Evolutionary conservation across 306 rosid species (phyloP).

Genomic region (Quercus parvula): DNA sequence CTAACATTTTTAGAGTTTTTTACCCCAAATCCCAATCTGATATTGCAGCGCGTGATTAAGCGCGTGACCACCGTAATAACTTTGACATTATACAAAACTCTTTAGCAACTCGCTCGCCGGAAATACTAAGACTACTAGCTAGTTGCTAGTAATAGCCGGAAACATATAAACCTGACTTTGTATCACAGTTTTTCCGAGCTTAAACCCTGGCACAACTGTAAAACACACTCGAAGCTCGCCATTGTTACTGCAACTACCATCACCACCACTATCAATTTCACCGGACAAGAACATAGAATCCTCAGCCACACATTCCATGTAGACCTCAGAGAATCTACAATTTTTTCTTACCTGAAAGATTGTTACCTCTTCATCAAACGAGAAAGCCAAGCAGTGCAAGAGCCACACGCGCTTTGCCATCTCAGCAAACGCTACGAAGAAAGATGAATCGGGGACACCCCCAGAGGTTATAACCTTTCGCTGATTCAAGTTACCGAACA

Average conservation of each 20-base stretch:
- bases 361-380: constrained; percentile 48
- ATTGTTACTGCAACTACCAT: constrained; percentile 1
- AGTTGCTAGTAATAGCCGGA: constrained; percentile 19
- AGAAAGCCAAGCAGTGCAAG: constrained; percentile 65
- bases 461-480: constrained; percentile 70
- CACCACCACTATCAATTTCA: constrained; percentile 23
- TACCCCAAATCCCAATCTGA: neutral
- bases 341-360: constrained; percentile 69
- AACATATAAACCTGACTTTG: constrained; percentile 82
- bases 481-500: constrained; percentile 82
- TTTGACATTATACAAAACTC: neutral
- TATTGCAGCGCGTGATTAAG: neutral
- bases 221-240: constrained; percentile 51
- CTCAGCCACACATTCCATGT: constrained; percentile 74
- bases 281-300: constrained; percentile 31
- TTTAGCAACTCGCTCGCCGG: constrained; percentile 9
- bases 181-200: constrained; percentile 55
- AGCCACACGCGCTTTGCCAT: constrained; percentile 82
- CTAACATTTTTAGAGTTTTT: neutral
- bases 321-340: constrained; percentile 82
- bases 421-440: constrained; percentile 72
- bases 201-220: constrained; percentile 91
- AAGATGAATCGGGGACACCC: constrained; percentile 69
- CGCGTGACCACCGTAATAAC: neutral
- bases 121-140: neutral